Conservation (phyloP, 306 rosid genomes). For the Purshia tridentata region DNA sequence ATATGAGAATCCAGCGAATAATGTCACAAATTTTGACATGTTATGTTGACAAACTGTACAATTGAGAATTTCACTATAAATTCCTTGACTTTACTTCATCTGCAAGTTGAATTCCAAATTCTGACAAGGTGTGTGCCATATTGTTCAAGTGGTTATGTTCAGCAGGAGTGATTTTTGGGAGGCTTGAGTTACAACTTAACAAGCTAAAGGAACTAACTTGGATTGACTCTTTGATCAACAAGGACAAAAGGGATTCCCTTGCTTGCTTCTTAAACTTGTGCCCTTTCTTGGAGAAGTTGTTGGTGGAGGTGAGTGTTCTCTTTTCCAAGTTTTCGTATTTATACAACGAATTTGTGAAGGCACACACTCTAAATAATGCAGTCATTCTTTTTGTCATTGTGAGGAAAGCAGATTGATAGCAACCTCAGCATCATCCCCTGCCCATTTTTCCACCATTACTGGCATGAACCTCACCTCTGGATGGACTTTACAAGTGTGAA, state of each 20-base stretch:
- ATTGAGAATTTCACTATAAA: no score
- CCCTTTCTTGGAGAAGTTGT: conserved; percentile 16
- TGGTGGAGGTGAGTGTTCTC: neutral
- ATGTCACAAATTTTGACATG: no score
- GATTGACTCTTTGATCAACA: conserved; percentile 22
- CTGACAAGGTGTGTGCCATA: neutral
- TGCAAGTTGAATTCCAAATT: neutral
- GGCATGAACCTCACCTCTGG: conserved; percentile 38
- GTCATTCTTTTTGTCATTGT: neutral
- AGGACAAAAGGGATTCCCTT: conserved; percentile 22
- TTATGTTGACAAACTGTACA: no score
- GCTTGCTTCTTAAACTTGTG: conserved; percentile 29
- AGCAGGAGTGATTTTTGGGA: conserved; percentile 25
- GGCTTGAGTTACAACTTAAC: conserved; percentile 25
- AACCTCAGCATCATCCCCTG: neutral
- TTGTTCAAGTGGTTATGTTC: conserved; percentile 28
- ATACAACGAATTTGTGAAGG: no score
- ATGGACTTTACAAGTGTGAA: conserved; percentile 19
- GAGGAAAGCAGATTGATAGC: conserved; percentile 20
- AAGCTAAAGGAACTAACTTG: conserved; percentile 17
- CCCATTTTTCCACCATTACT: conserved; percentile 20
- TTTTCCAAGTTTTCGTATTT: no score
- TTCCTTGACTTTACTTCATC: no score
- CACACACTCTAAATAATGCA: no score
- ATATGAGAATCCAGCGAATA: no score